Conservation (phyloP, 2,329 filamentous ascomycete species). For the Chaetomiaceae sp. region DNA sequence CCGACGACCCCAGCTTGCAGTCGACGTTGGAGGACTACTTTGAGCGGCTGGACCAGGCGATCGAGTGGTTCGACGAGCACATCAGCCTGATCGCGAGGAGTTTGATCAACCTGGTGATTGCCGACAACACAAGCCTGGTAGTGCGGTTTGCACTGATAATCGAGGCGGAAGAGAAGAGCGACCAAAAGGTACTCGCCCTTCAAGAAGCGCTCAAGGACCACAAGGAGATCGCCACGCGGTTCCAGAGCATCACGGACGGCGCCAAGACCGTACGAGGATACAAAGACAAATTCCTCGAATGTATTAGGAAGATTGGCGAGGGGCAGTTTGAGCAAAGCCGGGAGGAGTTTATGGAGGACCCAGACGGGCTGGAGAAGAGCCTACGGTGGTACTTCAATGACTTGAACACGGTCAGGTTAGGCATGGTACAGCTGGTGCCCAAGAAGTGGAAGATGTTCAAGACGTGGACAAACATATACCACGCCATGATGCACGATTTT, state of each 20-base stretch:
- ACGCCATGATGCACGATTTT: conserved; percentile 93
- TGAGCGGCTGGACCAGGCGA: conserved; percentile 73
- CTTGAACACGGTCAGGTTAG: conserved; percentile 86
- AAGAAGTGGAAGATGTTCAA: conserved; percentile 95
- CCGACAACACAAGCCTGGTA: conserved; percentile 82
- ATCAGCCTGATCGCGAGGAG: conserved; percentile 85
- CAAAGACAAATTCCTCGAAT: conserved; percentile 88
- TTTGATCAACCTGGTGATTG: conserved; percentile 79
- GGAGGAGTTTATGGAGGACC: conserved; percentile 76
- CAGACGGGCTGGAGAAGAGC: conserved; percentile 76
- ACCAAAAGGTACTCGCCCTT: conserved; percentile 82
- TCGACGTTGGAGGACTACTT: conserved; percentile 89
- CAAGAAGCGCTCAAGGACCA: conserved; percentile 95
- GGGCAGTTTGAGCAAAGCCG: conserved; percentile 68
- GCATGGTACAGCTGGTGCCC: conserved; percentile 87
- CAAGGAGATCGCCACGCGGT: conserved; percentile 85
- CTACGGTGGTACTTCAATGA: conserved; percentile 98
- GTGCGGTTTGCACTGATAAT: conserved; percentile 90
- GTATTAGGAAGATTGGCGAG: conserved; percentile 69
- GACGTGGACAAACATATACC: conserved; percentile 87
- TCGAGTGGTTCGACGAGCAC: conserved; percentile 95
- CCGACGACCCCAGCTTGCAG: conserved; percentile 68
- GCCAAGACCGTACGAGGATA: conserved; percentile 91
- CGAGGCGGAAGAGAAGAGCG: conserved; percentile 93
- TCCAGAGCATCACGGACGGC: conserved; percentile 92